These are phyloP conservation scores for Aegilops tauschii DNA, from an alignment of 176 grass and related monocot genomes.

Conservation along the genomic window DNA sequence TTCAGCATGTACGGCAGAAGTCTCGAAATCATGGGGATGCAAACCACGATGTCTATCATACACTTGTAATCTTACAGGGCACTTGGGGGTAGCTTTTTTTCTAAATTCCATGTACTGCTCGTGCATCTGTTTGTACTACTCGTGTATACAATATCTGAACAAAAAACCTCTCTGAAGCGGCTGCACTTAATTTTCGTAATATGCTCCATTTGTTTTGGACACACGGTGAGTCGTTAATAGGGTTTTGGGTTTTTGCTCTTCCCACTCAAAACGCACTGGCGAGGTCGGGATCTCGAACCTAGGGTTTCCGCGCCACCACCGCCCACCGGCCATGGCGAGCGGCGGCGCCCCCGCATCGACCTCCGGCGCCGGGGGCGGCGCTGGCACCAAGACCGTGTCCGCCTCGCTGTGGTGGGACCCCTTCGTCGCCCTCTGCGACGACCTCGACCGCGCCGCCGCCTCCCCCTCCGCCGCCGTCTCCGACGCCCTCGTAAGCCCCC, in stretches of 20 bases:
- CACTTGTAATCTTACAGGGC: too few species aligned
- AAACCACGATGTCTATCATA: too few species aligned
- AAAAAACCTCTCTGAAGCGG: too few species aligned
- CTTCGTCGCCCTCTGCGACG: slow-evolving; percentile 72
- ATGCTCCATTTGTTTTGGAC: too few species aligned
- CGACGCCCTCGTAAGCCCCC: slow-evolving; percentile 47
- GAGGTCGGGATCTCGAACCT: slow-evolving; percentile 27
- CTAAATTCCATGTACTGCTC: too few species aligned
- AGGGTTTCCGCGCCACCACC: slow-evolving; percentile 36
- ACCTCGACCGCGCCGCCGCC: slow-evolving; percentile 62
- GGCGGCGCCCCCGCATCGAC: slow-evolving; percentile 10
- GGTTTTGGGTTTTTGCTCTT: not conserved
- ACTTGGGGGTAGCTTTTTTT: accelerated
- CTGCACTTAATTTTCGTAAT: too few species aligned
- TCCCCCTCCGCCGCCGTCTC: slow-evolving; percentile 44
- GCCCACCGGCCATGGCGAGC: slow-evolving; percentile 55
- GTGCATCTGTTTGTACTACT: too few species aligned
- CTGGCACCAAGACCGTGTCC: slow-evolving; percentile 30
- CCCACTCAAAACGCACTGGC: not conserved
- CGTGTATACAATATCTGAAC: too few species aligned
- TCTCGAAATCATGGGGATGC: too few species aligned
- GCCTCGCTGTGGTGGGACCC: slow-evolving; percentile 88
- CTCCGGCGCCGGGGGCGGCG: not conserved
- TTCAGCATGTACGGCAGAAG: too few species aligned
- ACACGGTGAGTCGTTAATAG: too few species aligned